Percentiles rank a stretch among this genome's conserved stretches.
Evolutionary conservation across 148 eudicot genomes (phyloP).

Genomic region (Vaccinium vitisidaea): DNA sequence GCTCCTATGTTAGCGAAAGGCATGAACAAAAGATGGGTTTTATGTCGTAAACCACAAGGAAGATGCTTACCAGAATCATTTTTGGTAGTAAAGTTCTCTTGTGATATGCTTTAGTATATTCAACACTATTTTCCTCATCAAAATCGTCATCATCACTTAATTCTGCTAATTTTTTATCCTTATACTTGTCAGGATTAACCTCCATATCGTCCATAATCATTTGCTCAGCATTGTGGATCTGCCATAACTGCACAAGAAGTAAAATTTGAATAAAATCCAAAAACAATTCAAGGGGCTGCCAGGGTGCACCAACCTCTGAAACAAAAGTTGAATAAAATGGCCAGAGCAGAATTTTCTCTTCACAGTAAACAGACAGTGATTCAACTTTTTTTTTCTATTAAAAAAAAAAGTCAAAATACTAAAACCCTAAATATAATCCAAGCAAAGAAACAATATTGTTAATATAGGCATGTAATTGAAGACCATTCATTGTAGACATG

Average conservation of each 20-base stretch:
- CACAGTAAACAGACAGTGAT: neutral
- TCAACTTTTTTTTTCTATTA: neutral
- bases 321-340: neutral
- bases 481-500: neutral
- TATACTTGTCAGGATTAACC: constrained; percentile 77
- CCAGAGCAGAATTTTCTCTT: neutral
- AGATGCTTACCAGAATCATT: constrained; percentile 54
- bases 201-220: constrained; percentile 92
- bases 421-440: neutral
- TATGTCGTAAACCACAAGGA: neutral
- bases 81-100: constrained; percentile 57
- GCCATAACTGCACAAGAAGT: constrained; percentile 69
- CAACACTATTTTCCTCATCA: constrained; percentile 69
- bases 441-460: neutral
- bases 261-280: neutral
- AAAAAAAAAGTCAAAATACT: neutral
- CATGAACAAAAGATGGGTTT: neutral
- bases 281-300: neutral
- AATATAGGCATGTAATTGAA: neutral
- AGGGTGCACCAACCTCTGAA: neutral
- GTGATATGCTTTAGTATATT: constrained; percentile 54
- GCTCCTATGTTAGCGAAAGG: constrained; percentile 12
- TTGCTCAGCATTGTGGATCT: constrained; percentile 91
- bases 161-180: constrained; percentile 67
- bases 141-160: constrained; percentile 82